Conservation (phyloP, 2,329 filamentous ascomycete species). For the Pseudopyricularia cyperi region DNA sequence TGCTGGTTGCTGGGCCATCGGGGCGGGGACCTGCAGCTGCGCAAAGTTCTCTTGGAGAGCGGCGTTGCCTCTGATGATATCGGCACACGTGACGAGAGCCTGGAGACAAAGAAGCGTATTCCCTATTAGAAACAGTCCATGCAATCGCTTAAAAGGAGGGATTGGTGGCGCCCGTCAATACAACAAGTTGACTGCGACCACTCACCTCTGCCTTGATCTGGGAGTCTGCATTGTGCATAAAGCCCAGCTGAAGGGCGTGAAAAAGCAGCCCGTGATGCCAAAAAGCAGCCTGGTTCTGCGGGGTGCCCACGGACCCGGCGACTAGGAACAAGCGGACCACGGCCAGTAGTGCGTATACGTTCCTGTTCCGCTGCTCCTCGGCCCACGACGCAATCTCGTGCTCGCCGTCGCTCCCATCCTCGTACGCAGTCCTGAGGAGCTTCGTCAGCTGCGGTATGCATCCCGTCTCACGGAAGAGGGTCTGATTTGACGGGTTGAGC, state of each 20-base stretch:
- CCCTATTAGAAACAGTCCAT: slow-evolving; percentile 4
- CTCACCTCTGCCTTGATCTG: slow-evolving; percentile 70
- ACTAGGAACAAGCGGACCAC: slow-evolving; percentile 79
- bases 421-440: slow-evolving; percentile 49
- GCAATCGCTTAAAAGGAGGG: background rate
- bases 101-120: slow-evolving; percentile 17
- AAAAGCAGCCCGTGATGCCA: slow-evolving; percentile 72
- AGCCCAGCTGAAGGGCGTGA: slow-evolving; percentile 70
- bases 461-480: slow-evolving; percentile 82
- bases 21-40: slow-evolving; percentile 62
- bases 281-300: slow-evolving; percentile 74
- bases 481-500: slow-evolving; percentile 83
- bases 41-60: slow-evolving; percentile 80
- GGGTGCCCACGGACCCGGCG: slow-evolving; percentile 65
- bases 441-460: slow-evolving; percentile 60
- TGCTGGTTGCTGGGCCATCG: slow-evolving; percentile 25
- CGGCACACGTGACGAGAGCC: slow-evolving; percentile 74
- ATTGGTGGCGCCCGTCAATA: too few species aligned
- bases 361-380: slow-evolving; percentile 69
- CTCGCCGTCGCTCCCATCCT: slow-evolving; percentile 33
- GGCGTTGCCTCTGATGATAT: slow-evolving; percentile 73
- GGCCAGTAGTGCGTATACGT: slow-evolving; percentile 78
- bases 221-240: slow-evolving; percentile 57
- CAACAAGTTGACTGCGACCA: background rate
- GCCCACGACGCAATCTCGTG: slow-evolving; percentile 61